These are phyloP conservation scores for Cordyceps pruinosa DNA, from an alignment of 2,329 filamentous ascomycete genomes.

Conservation along the genomic window DNA sequence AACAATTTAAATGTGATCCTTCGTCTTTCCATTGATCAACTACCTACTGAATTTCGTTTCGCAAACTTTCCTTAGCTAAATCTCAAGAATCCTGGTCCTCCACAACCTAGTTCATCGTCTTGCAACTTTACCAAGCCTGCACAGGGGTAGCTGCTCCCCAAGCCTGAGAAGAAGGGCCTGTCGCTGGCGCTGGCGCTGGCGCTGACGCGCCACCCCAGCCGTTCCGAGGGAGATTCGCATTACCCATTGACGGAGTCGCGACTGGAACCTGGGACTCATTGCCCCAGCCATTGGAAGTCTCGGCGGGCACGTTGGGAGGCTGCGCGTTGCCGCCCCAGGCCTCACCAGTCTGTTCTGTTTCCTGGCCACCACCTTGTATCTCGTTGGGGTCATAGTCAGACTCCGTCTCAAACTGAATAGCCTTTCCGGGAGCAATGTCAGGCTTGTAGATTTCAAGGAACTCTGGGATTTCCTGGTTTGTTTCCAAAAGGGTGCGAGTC, in stretches of 20 bases:
- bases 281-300: not conserved
- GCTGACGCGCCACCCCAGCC: not conserved
- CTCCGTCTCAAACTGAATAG: slow-evolving; percentile 50
- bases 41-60: not conserved
- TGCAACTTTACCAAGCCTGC: not conserved
- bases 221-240: not conserved
- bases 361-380: slow-evolving; percentile 19
- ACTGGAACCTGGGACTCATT: not conserved
- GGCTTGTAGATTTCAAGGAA: slow-evolving; percentile 65
- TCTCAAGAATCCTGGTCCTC: not conserved
- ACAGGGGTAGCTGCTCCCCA: slow-evolving; percentile 1
- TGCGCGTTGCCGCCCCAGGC: slow-evolving; percentile 11
- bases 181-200: not conserved
- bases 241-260: not conserved
- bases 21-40: not conserved
- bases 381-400: slow-evolving; percentile 43
- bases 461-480: slow-evolving; percentile 69
- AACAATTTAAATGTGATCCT: no score
- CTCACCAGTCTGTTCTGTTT: slow-evolving; percentile 18
- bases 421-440: slow-evolving; percentile 39
- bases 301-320: not conserved
- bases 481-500: slow-evolving; percentile 76
- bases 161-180: not conserved
- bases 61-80: not conserved
- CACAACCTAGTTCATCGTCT: not conserved